These are phyloP conservation scores for Polyplosphaeria fusca DNA, from an alignment of 495 filamentous ascomycete species.

Conservation along the genomic window DNA sequence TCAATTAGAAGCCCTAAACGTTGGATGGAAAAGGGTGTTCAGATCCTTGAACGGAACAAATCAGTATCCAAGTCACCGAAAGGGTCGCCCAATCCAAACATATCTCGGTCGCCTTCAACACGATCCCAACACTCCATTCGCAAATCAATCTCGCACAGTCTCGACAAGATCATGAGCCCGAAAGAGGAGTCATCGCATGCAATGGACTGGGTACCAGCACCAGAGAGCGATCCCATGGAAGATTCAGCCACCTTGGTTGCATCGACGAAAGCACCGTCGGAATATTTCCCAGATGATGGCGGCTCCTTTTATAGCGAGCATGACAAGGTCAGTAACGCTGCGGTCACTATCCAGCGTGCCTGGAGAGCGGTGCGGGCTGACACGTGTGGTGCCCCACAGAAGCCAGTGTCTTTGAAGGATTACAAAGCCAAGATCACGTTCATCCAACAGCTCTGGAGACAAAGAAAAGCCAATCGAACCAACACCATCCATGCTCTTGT, in stretches of 20 bases:
- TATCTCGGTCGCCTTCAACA: constrained; percentile 22
- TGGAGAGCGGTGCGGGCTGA: constrained; percentile 23
- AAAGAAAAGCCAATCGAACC: constrained; percentile 23
- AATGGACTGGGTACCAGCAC: constrained; percentile 20
- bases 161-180: constrained; percentile 12
- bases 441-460: constrained; percentile 39
- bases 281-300: not conserved
- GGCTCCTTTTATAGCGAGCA: not conserved
- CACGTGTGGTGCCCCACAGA: not conserved
- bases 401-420: constrained; percentile 29
- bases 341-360: constrained; percentile 30
- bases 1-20: constrained; percentile 20
- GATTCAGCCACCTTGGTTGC: constrained; percentile 13
- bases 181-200: constrained; percentile 11
- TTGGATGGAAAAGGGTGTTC: constrained; percentile 29
- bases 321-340: constrained; percentile 24
- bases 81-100: constrained; percentile 11
- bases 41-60: constrained; percentile 21
- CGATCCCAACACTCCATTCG: constrained; percentile 27
- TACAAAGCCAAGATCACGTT: constrained; percentile 38
- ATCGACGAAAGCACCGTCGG: constrained; percentile 2
- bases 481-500: constrained; percentile 25
- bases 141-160: constrained; percentile 22
- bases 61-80: constrained; percentile 17
- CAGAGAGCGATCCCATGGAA: constrained; percentile 11